Percentiles rank a stretch among this genome's conserved stretches.
Evolutionary conservation across 176 grass and related monocot genomes (phyloP).

Genomic region (Avena insularis): DNA sequence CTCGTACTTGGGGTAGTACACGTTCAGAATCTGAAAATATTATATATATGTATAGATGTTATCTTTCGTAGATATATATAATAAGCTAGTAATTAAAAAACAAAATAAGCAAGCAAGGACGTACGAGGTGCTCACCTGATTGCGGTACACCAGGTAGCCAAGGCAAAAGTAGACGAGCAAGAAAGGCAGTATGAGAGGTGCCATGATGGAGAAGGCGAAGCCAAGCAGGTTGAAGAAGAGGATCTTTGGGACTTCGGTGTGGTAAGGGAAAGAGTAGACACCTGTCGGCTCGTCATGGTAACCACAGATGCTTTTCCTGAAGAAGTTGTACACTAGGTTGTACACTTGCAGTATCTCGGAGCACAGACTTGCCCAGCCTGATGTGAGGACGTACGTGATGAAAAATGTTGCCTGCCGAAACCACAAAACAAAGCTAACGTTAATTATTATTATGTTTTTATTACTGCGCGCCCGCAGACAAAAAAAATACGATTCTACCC

Average conservation of each 20-base stretch:
- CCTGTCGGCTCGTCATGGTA: constrained; percentile 61
- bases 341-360: constrained; percentile 91
- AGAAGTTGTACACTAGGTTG: constrained; percentile 68
- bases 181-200: constrained; percentile 91
- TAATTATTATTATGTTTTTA: neutral
- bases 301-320: constrained; percentile 61
- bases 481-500: neutral
- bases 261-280: constrained; percentile 87
- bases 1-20: constrained; percentile 85
- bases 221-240: constrained; percentile 81
- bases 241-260: constrained; percentile 90
- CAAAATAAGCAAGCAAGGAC: no score
- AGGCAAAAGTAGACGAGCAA: constrained; percentile 92
- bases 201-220: constrained; percentile 91
- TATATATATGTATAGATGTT: neutral
- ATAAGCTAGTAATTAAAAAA: neutral
- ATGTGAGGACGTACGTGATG: constrained; percentile 93
- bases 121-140: constrained; percentile 65
- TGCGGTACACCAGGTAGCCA: constrained; percentile 88
- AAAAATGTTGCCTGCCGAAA: constrained; percentile 89
- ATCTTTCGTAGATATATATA: neutral
- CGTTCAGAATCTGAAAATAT: constrained; percentile 75
- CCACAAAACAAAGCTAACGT: neutral
- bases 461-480: neutral
- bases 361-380: constrained; percentile 87